Conservation (phyloP, 148 eudicot genomes). For the Salicornia ramosissima region DNA sequence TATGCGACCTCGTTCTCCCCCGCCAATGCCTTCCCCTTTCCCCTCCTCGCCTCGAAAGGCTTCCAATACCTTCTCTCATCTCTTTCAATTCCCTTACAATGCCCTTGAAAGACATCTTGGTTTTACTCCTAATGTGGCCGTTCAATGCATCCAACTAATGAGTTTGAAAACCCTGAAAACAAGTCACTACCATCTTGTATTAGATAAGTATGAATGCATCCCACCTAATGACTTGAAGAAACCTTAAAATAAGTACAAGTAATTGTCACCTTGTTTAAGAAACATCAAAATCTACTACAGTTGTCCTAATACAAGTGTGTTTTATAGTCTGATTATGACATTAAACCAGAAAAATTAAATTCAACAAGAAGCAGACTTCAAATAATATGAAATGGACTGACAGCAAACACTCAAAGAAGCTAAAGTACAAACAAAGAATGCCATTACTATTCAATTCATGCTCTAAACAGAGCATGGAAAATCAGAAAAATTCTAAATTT, state of each 20-base stretch:
- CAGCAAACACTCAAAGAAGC: conserved; percentile 3
- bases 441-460: background rate
- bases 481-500: background rate
- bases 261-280: background rate
- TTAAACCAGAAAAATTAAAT: background rate
- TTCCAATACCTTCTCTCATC: conserved; percentile 73
- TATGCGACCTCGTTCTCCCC: conserved; percentile 61
- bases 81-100: conserved; percentile 69
- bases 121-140: background rate
- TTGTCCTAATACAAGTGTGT: background rate
- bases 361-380: conserved; percentile 1
- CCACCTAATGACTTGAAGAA: background rate
- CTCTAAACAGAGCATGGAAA: background rate
- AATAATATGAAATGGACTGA: background rate
- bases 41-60: conserved; percentile 53
- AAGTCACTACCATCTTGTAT: background rate
- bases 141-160: conserved; percentile 15
- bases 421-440: background rate
- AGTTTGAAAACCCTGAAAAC: background rate
- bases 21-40: conserved; percentile 76
- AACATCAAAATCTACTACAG: background rate
- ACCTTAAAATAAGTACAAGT: background rate
- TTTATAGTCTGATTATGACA: conserved; percentile 11
- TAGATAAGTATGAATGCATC: background rate
- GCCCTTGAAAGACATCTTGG: conserved; percentile 69